Evolutionary conservation across 768 basidiomycete species (phyloP), one percentile per base, ranked within the genome.

Genomic region (Imleria badia): DNA sequence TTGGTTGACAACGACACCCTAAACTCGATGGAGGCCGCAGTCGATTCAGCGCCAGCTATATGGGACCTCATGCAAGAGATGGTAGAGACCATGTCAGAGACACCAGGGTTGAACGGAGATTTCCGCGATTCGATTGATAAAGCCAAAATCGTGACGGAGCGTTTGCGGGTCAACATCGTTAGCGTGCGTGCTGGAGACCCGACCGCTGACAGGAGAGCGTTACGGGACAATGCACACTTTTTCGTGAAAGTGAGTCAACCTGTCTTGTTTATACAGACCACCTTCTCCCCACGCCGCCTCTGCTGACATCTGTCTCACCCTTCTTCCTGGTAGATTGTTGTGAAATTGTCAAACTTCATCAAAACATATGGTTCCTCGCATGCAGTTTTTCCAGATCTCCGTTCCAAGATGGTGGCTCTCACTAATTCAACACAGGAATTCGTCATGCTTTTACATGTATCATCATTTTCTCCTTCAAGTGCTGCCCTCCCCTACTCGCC

Each of bases 341-440:
- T 93, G 43, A 81, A 85, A 60, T 70, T 95, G 42, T 88, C 90
- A 13, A 88, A 82, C 62, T 74, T 83, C 4, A 79, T 94, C 61
- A 93, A 89, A 72, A 73, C 77, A 13, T 75, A 84, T 58, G 83
- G 83, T 47, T 76, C 76, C 22, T 72, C 75, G 17, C 76, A 81
- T 55, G 76, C 81, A n/a, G 81, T 85, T 45, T 80, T 83, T 15
- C 72, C 82, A 5, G 70, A 77, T 33, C 75, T 95, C 40, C 82
- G 89, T 55, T 80, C 76, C 50, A 84, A 85, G 64, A 85, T 93
- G 75, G 81, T 86, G 38, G 81, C 82, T 58, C 78, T 97, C 52
- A 90, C 87, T 20, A 88, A 90, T 62, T 81, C 86, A 13, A 92
- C 93, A 12, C 86, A 95, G 70, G 91, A 91, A 68, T 89, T 94